These are phyloP conservation scores for Pythium sukuiense DNA, from an alignment of 352 stramenopile genomes.

Conservation along the genomic window DNA sequence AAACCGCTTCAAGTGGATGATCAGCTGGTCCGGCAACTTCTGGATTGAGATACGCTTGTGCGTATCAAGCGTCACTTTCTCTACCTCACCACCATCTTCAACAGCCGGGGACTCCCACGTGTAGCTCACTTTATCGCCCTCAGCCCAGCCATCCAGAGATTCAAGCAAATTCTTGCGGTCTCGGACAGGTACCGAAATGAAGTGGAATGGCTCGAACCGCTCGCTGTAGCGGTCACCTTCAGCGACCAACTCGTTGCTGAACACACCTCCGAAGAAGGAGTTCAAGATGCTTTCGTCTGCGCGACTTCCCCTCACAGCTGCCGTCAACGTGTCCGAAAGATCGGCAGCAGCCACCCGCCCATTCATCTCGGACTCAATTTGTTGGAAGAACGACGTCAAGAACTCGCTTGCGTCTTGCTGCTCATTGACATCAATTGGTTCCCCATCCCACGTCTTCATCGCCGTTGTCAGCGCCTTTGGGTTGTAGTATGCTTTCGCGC, in stretches of 20 bases:
- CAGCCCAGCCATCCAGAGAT: slow-evolving; percentile 84
- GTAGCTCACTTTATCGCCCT: slow-evolving; percentile 90
- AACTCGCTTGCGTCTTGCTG: slow-evolving; percentile 95
- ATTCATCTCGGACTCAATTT: slow-evolving; percentile 91
- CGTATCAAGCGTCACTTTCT: slow-evolving; percentile 87
- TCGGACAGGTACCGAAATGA: slow-evolving; percentile 88
- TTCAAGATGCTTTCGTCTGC: slow-evolving; percentile 85
- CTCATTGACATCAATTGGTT: slow-evolving; percentile 86
- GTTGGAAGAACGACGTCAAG: slow-evolving; percentile 92
- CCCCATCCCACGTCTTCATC: slow-evolving; percentile 89
- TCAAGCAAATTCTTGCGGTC: slow-evolving; percentile 87
- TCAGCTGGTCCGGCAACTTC: slow-evolving; percentile 86
- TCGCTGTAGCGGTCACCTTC: slow-evolving; percentile 87
- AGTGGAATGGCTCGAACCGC: slow-evolving; percentile 89
- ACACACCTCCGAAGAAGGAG: slow-evolving; percentile 87
- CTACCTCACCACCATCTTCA: slow-evolving; percentile 28
- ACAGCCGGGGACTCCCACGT: slow-evolving; percentile 70
- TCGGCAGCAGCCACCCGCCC: slow-evolving; percentile 32
- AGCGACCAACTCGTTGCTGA: slow-evolving; percentile 91
- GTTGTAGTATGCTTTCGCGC: slow-evolving; percentile 85
- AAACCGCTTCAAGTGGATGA: slow-evolving; percentile 95
- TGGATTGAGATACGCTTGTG: slow-evolving; percentile 90
- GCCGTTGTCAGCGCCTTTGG: slow-evolving; percentile 71
- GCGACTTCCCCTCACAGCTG: background rate
- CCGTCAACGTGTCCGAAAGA: background rate